Conservation (phyloP, 805 yeast genomes). For the Yarrowia alimentaria region DNA sequence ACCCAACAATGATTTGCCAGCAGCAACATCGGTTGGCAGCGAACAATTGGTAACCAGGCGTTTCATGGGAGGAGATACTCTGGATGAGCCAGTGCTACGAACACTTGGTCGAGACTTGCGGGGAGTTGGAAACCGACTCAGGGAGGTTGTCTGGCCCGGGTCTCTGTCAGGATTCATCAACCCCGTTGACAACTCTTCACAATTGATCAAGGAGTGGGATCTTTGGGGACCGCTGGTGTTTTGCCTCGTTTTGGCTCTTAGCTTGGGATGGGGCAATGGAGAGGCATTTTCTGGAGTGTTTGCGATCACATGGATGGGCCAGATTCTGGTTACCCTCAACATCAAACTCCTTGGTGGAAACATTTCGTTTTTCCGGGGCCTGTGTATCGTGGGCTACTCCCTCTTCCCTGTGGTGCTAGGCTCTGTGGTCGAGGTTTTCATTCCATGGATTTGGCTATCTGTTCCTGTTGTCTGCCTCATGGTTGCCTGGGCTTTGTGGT, state of each 20-base stretch:
- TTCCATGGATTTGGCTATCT: constrained; percentile 50
- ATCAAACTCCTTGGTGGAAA: constrained; percentile 61
- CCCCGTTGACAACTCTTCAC: constrained; percentile 20
- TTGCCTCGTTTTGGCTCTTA: constrained; percentile 55
- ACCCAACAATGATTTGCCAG: background rate
- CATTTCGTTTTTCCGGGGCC: constrained; percentile 64
- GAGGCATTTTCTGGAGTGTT: constrained; percentile 57
- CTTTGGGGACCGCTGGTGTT: constrained; percentile 69
- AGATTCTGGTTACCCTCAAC: constrained; percentile 58
- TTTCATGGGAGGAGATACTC: constrained; percentile 65
- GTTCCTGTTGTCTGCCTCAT: constrained; percentile 44
- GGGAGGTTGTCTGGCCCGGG: constrained; percentile 46
- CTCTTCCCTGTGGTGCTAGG: constrained; percentile 58
- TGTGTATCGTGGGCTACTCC: constrained; percentile 69
- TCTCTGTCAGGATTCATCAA: constrained; percentile 33
- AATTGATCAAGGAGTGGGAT: constrained; percentile 38
- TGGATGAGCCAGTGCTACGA: constrained; percentile 64
- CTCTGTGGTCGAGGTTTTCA: constrained; percentile 50
- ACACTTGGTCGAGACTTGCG: constrained; percentile 52
- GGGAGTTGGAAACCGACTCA: constrained; percentile 46
- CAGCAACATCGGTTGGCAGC: constrained; percentile 33
- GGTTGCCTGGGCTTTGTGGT: constrained; percentile 62
- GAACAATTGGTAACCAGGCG: constrained; percentile 47
- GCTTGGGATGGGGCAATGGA: constrained; percentile 45
- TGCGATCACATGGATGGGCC: constrained; percentile 62